phyloP scores from a whole-genome alignment of 202 grass and related monocot genomes.

The Zoysia matrella region DNA sequence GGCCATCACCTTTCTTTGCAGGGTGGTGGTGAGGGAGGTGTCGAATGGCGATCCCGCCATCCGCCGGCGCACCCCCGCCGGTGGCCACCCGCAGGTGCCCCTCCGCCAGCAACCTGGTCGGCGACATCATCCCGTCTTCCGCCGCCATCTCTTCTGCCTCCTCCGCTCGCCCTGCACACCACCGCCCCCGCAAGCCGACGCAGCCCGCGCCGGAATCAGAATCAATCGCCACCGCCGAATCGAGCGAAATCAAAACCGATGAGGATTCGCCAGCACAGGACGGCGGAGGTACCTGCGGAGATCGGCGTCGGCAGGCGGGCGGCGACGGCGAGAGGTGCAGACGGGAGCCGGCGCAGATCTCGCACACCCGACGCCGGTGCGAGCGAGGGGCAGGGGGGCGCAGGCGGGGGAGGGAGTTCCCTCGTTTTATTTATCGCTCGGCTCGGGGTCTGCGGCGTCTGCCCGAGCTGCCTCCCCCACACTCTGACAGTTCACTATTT shows the following conservation, averaged over 20 bases:
- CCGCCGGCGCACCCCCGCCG: conserved; percentile 55
- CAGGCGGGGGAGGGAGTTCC: not conserved
- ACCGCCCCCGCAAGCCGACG: not conserved
- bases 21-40: conserved; percentile 66
- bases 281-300: conserved; percentile 26
- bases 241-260: not conserved
- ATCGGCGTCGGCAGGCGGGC: conserved; percentile 32
- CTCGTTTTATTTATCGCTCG: conserved; percentile 35
- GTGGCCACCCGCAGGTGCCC: conserved; percentile 74
- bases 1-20: conserved; percentile 51
- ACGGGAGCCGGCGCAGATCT: conserved; percentile 44
- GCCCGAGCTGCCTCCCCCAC: not conserved
- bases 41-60: conserved; percentile 73
- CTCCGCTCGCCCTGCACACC: conserved; percentile 33
- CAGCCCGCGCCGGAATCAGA: not conserved
- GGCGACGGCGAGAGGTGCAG: conserved; percentile 4
- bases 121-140: conserved; percentile 67
- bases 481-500: conserved; percentile 11
- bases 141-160: conserved; percentile 57
- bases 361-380: conserved; percentile 2
- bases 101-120: conserved; percentile 71
- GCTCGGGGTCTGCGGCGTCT: not conserved
- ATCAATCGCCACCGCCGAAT: conserved; percentile 28
- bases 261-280: not conserved
- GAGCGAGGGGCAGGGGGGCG: not conserved